Evolutionary conservation across 345 rosid species (phyloP), one percentile per base, ranked within the genome.

Genomic region (Erysimum cheiranthoides): DNA sequence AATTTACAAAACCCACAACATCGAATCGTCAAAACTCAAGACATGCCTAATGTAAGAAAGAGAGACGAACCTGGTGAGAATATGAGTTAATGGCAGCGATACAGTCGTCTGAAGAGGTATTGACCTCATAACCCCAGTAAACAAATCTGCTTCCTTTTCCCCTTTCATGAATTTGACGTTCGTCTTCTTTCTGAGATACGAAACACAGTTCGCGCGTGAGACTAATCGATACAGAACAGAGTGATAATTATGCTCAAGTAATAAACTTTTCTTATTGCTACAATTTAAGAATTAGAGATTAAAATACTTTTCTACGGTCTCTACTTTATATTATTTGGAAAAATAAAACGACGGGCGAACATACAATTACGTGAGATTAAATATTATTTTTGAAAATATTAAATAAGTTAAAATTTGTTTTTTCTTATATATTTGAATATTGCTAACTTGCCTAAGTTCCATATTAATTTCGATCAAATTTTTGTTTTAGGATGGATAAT

Each of bases 81-180:
- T 85, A 89, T 67, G 83, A 83, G 78, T 88, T 88, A 83, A 90
- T 88, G 34, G 86, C 84, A 76, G 85, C 70, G 50, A 89, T 81
- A 74, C 96, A 93, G 70, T 80, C 81, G 80, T 89, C 88, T 0
- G 93, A 89, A 50, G 79, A 60, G 36, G 93, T 85, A 12, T 50
- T 82, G 18, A 90, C 85, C 74, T 85, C 82, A 62, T 89, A 89
- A 5, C 95, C 97, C 91, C 96, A 93, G 40, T 64, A 73, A 71
- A 87, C 89, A 35, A 77, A 75, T 75, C 76, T 86, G 61, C 72
- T 64, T 59, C 78, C 82, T 56, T 36, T 62, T 34, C 76, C 83
- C 79, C 61, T 79, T 34, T 45, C 62, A 25, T 47, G 6, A 16
- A 16, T 38, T 10, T 49, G 78, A 17, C 39, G 4, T 28, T 59